A percentile compares a stretch with the other conserved stretches of the same genome.
Evolutionary conservation across 192 early-diverging fungal genomes (phyloP).

Genomic region (Backusella liffmaniae): DNA sequence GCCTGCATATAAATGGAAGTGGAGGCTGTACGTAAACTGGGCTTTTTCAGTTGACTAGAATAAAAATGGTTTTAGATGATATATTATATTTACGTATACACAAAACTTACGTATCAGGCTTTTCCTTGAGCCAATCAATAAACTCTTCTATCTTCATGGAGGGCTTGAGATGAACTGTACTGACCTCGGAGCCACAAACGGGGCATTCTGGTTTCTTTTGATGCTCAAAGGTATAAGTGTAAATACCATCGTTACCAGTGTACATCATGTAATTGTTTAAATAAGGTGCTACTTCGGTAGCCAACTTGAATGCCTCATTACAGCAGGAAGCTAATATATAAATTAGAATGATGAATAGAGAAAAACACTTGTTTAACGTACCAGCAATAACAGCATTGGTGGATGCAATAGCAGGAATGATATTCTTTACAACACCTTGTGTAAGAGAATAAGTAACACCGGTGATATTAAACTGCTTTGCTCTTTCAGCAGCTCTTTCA

Average conservation of each 20-base stretch:
- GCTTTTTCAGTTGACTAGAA: slow-evolving; percentile 81
- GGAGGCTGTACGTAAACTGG: slow-evolving; percentile 59
- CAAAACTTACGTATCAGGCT: slow-evolving; percentile 59
- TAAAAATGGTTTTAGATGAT: not conserved
- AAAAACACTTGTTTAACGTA: not conserved
- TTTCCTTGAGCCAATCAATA: slow-evolving; percentile 78
- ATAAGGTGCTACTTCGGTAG: slow-evolving; percentile 70
- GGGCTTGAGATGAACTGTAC: slow-evolving; percentile 48
- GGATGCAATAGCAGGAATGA: slow-evolving; percentile 95
- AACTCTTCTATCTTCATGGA: slow-evolving; percentile 75
- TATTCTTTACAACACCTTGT: slow-evolving; percentile 98
- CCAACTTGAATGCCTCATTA: slow-evolving; percentile 93
- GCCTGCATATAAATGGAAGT: slow-evolving; percentile 86
- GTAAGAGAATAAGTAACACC: slow-evolving; percentile 90
- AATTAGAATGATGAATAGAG: no score
- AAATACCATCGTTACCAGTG: slow-evolving; percentile 86
- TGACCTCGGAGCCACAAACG: slow-evolving; percentile 76
- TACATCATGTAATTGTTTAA: slow-evolving; percentile 98
- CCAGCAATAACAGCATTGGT: slow-evolving; percentile 82
- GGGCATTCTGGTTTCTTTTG: slow-evolving; percentile 85
- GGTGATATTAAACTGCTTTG: slow-evolving; percentile 77
- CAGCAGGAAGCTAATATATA: slow-evolving; percentile 73
- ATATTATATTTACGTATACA: not conserved
- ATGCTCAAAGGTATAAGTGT: slow-evolving; percentile 87
- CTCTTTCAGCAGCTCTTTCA: slow-evolving; percentile 64